These are phyloP conservation scores for Taphrina pruni DNA, from an alignment of 1,139 yeast species.

Conservation along the genomic window DNA sequence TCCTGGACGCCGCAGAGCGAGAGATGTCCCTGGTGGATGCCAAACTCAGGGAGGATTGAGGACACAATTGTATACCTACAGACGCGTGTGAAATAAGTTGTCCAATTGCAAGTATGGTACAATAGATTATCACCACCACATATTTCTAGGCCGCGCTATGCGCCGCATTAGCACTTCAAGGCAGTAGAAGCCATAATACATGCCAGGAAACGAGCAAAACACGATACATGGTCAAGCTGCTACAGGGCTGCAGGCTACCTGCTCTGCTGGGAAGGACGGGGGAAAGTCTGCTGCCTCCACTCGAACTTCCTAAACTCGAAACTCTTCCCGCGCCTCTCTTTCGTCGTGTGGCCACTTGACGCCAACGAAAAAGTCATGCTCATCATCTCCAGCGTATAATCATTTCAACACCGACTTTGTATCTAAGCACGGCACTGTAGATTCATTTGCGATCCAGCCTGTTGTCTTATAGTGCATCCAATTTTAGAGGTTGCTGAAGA, in stretches of 20 bases:
- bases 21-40: constrained; percentile 27
- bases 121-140: neutral
- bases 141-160: neutral
- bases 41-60: neutral
- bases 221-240: too few relatives aligned
- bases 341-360: constrained; percentile 1
- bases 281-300: neutral
- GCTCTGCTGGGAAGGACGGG: too few relatives aligned
- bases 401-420: too few relatives aligned
- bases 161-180: too few relatives aligned
- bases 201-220: too few relatives aligned
- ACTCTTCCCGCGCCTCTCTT: constrained; percentile 8
- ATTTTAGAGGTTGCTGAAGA: too few relatives aligned
- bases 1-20: constrained; percentile 26
- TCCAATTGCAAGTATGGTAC: neutral
- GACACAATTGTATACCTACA: neutral
- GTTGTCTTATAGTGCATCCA: too few relatives aligned
- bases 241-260: too few relatives aligned
- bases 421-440: neutral
- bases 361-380: constrained; percentile 6
- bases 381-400: neutral
- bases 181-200: too few relatives aligned
- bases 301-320: neutral
- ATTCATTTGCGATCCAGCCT: too few relatives aligned
- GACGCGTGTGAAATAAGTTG: too few relatives aligned